Evolutionary conservation across 2,329 filamentous ascomycete genomes (phyloP), one percentile per base, ranked within the genome.

Genomic region (Aspergillus candidus): DNA sequence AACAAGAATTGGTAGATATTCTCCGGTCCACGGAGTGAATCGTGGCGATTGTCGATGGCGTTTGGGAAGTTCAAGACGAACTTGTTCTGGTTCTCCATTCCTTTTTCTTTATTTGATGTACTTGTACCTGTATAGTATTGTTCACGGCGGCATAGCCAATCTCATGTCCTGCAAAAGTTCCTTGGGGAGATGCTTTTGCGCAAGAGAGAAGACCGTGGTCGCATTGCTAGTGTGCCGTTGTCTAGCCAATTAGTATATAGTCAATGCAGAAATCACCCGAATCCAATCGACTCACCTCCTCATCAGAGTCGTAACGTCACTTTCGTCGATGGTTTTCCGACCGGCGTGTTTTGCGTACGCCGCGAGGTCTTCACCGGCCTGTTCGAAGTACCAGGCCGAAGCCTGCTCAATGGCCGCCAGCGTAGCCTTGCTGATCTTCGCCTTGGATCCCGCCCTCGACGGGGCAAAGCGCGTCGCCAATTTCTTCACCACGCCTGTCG

Each of bases 331-430:
- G 3, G 82, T 88, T 66, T 86, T 93, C 29, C 89, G 79, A 29
- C 85, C 84, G 4, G 85, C 88, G 64, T 96, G 89, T 48, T 80
- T 76, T 13, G 89, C 85, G 63, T 90, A 95, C 2, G 82, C 83
- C 11, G 79, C 79, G 43, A 95, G 69, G 60, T 94, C 88, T 48
- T 89, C 85, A 38, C 86, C 82, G 2, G 86, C 72, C 65, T 95
- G 89, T 67, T 94, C 88, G 62, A 95, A 94, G 65, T 89, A 95
- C 84, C 88, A 93, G 49, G 94, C 87, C 3, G 86, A 86, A 1
- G 88, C 87, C 61, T 88, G 83, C 57, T 84, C 82, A 42, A 95
- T 80, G 4, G 84, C 83, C 27, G 78, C 76, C 32, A 94, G 70
- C 2, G 86, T 83, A 40, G 93, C 86, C 36, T 84, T 80, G 45